Conservation (phyloP, 805 yeast species). For the Metschnikowia arizonensis region DNA sequence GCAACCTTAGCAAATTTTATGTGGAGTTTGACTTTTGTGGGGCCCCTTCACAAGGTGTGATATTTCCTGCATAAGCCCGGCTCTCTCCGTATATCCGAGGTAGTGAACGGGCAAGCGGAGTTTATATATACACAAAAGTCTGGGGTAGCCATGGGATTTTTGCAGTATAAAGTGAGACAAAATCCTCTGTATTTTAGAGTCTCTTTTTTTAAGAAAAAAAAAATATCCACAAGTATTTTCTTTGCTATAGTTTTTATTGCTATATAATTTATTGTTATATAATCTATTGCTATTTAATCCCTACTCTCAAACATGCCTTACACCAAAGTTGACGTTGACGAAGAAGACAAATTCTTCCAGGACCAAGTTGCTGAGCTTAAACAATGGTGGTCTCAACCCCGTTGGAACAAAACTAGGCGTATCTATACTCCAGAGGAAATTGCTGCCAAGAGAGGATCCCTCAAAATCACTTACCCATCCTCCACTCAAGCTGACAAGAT, state of each 20-base stretch:
- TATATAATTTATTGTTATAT: not conserved
- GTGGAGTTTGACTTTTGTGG: too few relatives aligned
- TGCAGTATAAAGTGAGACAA: conserved; percentile 9
- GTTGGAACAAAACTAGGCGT: conserved; percentile 87
- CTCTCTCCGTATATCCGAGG: conserved; percentile 14
- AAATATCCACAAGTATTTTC: too few relatives aligned
- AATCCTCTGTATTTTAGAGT: not conserved
- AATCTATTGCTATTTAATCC: not conserved
- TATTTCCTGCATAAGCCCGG: conserved; percentile 10
- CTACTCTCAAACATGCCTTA: conserved; percentile 38
- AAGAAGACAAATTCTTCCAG: conserved; percentile 63
- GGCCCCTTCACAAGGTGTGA: not conserved
- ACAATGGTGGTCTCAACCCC: conserved; percentile 90
- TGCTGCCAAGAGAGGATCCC: conserved; percentile 80
- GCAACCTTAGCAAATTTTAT: too few relatives aligned
- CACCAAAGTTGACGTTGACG: conserved; percentile 53
- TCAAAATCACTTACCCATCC: conserved; percentile 73
- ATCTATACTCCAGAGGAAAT: conserved; percentile 85
- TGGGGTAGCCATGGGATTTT: conserved; percentile 11
- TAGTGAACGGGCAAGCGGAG: conserved; percentile 7
- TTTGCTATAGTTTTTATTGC: not conserved
- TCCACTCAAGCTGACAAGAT: conserved; percentile 78
- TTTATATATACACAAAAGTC: conserved; percentile 8
- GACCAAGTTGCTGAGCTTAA: conserved; percentile 69
- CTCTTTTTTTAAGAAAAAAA: not conserved